Percentiles rank a stretch among this genome's conserved stretches.
These are phyloP conservation scores for Aureobasidium uvarum DNA, from an alignment of 2,329 filamentous ascomycete species.

Conservation along the genomic window DNA sequence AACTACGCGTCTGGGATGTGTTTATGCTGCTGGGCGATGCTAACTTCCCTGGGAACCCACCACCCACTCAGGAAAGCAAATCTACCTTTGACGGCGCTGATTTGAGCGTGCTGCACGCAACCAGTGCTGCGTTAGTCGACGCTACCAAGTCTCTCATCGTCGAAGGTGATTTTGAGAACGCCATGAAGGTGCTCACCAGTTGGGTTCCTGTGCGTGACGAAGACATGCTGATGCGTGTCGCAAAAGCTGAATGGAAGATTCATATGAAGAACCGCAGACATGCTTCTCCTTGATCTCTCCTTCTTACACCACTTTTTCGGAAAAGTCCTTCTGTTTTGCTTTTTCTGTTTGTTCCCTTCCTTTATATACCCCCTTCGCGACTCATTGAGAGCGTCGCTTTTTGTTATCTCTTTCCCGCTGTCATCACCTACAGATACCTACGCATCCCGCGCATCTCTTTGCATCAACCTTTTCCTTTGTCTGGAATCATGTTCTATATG, in stretches of 20 bases:
- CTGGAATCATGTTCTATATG: constrained; percentile 1
- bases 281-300: constrained; percentile 7
- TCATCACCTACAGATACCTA: constrained; percentile 10
- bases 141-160: constrained; percentile 84
- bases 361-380: constrained; percentile 11
- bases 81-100: constrained; percentile 56
- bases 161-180: constrained; percentile 93
- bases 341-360: not conserved
- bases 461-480: constrained; percentile 7
- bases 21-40: constrained; percentile 90
- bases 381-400: constrained; percentile 3
- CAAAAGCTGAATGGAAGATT: constrained; percentile 81
- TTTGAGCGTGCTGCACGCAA: constrained; percentile 85
- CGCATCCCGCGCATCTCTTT: constrained; percentile 6
- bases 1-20: constrained; percentile 95
- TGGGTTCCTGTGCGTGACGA: constrained; percentile 95
- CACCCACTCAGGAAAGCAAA: not conserved
- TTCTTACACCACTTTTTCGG: not conserved
- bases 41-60: constrained; percentile 19
- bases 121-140: constrained; percentile 84
- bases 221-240: constrained; percentile 87
- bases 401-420: not conserved
- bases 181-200: constrained; percentile 94
- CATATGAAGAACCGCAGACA: constrained; percentile 49
- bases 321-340: not conserved